Evolutionary conservation across 176 grass and related monocot species (phyloP).

Genomic region (Avena eriantha): DNA sequence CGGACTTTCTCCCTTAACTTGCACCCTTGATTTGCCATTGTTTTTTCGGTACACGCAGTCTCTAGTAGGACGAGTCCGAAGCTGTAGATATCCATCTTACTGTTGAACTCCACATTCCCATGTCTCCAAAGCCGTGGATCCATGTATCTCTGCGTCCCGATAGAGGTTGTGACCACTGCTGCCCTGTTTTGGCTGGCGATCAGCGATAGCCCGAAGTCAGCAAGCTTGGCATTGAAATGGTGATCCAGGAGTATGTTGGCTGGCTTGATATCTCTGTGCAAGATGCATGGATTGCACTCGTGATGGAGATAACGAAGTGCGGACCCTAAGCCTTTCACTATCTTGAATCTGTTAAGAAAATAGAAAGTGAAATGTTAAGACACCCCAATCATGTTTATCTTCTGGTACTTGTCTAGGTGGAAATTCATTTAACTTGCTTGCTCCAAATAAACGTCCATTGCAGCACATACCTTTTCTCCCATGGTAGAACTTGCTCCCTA

Average conservation of each 20-base stretch:
- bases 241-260: background rate
- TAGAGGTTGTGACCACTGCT: background rate
- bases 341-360: background rate
- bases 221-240: slow-evolving; percentile 1
- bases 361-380: background rate
- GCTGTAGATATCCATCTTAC: background rate
- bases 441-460: background rate
- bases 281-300: background rate
- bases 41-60: background rate
- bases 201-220: background rate
- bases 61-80: slow-evolving; percentile 1
- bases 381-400: too few species aligned
- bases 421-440: background rate
- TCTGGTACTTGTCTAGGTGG: background rate
- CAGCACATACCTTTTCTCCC: background rate
- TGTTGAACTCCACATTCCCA: background rate
- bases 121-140: background rate
- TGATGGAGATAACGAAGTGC: background rate
- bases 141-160: background rate
- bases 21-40: too few species aligned
- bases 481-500: background rate
- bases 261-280: slow-evolving; percentile 27
- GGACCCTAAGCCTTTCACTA: background rate
- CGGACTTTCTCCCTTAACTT: background rate
- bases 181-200: background rate